Evolutionary conservation across 116 monocot species (phyloP).

Genomic region (Posidonia oceanica): DNA sequence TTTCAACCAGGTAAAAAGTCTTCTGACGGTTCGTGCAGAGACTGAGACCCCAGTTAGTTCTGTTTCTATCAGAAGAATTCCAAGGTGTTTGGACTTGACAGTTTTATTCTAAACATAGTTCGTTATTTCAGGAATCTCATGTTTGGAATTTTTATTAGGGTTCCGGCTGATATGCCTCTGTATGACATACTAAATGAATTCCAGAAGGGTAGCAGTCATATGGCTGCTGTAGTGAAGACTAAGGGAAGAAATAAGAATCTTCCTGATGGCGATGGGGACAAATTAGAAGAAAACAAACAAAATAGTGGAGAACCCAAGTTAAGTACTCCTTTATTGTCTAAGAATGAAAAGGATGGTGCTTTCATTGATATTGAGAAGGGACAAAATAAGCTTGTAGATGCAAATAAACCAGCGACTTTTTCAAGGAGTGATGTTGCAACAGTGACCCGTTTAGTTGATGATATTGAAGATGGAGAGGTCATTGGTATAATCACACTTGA

Average conservation of each 20-base stretch:
- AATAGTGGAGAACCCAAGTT: constrained; percentile 23
- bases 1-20: constrained; percentile 68
- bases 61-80: constrained; percentile 96
- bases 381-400: constrained; percentile 23
- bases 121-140: not conserved
- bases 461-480: constrained; percentile 93
- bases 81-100: constrained; percentile 37
- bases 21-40: constrained; percentile 96
- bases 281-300: constrained; percentile 23
- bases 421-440: constrained; percentile 25
- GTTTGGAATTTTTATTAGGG: constrained; percentile 38
- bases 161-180: constrained; percentile 95
- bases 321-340: constrained; percentile 36
- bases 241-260: constrained; percentile 36
- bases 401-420: constrained; percentile 15
- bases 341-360: constrained; percentile 30
- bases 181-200: constrained; percentile 99
- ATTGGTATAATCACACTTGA: constrained; percentile 98
- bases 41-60: constrained; percentile 98
- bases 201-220: constrained; percentile 97
- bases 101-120: too few species aligned
- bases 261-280: constrained; percentile 18
- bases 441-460: constrained; percentile 34
- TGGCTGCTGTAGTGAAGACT: constrained; percentile 85
- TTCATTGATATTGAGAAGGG: constrained; percentile 59